Percentiles rank a stretch among this genome's conserved stretches.
These are phyloP conservation scores for Myxozyma udenii DNA, from an alignment of 805 yeast species.

Conservation along the genomic window DNA sequence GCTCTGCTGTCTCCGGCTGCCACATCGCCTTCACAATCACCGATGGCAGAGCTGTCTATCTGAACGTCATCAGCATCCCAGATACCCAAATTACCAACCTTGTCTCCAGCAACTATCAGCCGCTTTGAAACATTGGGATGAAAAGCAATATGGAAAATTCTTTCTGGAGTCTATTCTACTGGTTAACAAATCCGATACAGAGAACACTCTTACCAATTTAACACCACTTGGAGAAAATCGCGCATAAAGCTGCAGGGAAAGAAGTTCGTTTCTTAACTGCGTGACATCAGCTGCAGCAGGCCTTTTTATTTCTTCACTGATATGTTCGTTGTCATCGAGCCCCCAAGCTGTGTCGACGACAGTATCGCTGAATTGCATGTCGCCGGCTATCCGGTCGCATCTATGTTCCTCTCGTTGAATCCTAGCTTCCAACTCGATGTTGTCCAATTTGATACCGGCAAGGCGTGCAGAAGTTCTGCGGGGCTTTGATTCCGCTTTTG, in stretches of 20 bases:
- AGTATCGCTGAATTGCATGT: constrained; percentile 60
- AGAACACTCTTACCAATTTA: constrained; percentile 49
- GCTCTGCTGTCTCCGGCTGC: constrained; percentile 34
- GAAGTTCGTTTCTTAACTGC: constrained; percentile 53
- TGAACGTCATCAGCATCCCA: constrained; percentile 67
- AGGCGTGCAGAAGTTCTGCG: constrained; percentile 73
- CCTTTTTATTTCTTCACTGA: constrained; percentile 3
- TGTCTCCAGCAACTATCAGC: constrained; percentile 81
- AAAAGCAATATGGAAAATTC: constrained; percentile 70
- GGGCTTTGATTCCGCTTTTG: constrained; percentile 41
- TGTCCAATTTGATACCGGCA: constrained; percentile 65
- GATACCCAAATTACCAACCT: constrained; percentile 78
- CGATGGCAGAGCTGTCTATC: constrained; percentile 14
- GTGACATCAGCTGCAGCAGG: constrained; percentile 51
- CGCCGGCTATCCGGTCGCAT: constrained; percentile 63
- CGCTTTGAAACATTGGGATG: constrained; percentile 69
- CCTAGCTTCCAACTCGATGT: constrained; percentile 35
- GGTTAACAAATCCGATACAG: neutral
- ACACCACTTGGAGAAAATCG: constrained; percentile 66
- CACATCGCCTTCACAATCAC: constrained; percentile 20
- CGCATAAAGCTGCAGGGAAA: constrained; percentile 50
- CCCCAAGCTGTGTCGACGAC: constrained; percentile 30
- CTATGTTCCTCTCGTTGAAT: constrained; percentile 36
- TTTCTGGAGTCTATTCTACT: constrained; percentile 43
- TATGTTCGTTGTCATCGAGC: constrained; percentile 39